Evolutionary conservation across 2,329 filamentous ascomycete species (phyloP), one percentile per base, ranked within the genome.

Genomic region (Penicillium sp.): DNA sequence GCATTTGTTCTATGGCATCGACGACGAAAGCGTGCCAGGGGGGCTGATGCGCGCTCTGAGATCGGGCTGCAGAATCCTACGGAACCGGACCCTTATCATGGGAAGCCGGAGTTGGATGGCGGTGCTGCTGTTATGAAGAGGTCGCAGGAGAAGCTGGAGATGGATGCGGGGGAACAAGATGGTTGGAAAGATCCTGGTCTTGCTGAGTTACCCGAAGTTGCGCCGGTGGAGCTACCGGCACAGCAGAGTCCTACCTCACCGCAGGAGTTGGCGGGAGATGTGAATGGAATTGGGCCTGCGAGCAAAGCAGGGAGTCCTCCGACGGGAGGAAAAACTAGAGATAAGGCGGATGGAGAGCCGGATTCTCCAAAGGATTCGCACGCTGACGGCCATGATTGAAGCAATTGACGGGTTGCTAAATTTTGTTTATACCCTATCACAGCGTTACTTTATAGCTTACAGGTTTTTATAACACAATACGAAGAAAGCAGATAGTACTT

Each of bases 1-100:
- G 24, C 59, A 14, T 68, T 66, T 58, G 61, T 60, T 11, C 49
- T 54, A 45, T 61, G 56, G 53, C 52, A 59, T 31, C 53, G 53
- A 19, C 37, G 55, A 27, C 27, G 41, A n/a, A 22, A n/a, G 22
- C 46, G 39, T 10, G 39, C 27, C 26, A 41, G 13, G n/a, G 33
- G 5, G 2, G 14, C 14, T 33, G 31, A 33, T 19, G 44, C n/a
- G 29, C 1, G 21, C 5, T 9, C 19, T 16, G 37, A 37, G 6
- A 31, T 31, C 9, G 44, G 3, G 31, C 21, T 39, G 19, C 31
- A 14, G 10, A 46, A n/a, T 19, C 24, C 31, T 11, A 3, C 24
- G 14, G 14, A 14, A 10, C n/a, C n/a, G 6, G 49, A 58, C 46
- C 44, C 26, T 1, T 56, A 43, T 44, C 31, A 9, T 14, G 56